Evolutionary conservation across 495 filamentous ascomycete genomes (phyloP), one percentile per base, ranked within the genome.

Genomic region (Pseudotulostoma volvatum): DNA sequence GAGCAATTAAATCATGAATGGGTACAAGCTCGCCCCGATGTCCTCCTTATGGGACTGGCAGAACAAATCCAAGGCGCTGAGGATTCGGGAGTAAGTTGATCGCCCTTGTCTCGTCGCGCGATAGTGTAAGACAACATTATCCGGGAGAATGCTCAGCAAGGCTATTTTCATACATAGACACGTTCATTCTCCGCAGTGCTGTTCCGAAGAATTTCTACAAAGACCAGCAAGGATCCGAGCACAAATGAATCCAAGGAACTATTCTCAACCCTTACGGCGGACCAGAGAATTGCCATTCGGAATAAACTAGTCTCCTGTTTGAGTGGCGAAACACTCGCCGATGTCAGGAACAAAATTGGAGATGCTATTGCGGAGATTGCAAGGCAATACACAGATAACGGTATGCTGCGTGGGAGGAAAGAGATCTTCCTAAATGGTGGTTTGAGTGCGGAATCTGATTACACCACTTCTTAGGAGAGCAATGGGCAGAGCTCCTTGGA

Each of bases 341-440:
- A 73, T 11, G 81, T 93, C 25, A 70, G 92, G 52, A 92, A 92
- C 56, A 99, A 96, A 61, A 81, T 95, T 53, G 87, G 85, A 39
- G 92, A 99, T 59, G 85, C 90, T 1, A 79, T 96, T 43, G 92
- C 92, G 4, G 92, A 99, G 54, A 64, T 96, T 33, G 92, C 87
- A 21, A 76, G 92, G 50, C 84, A 96, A 55, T 93, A 95, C 57
- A 80, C 81, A 37, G 92, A 95, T 50, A 81, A 77, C 45, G 78
- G 84, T 93, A 68, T 57, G 81, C 49, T 39, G 43, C 18, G 36
- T 64, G 23, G 5, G 23, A 11, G 23, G 23, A 5, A n/a, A n/a
- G n/a, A n/a, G 19, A 19, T 4, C n/a, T n/a, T n/a, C n/a, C n/a
- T n/a, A 25, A 16, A 18, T 42, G 23, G 33, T 8, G 9, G 14